phyloP scores from a whole-genome alignment of 1,284 basidiomycete species.

The Cutaneotrichosporon cyanovorans region DNA sequence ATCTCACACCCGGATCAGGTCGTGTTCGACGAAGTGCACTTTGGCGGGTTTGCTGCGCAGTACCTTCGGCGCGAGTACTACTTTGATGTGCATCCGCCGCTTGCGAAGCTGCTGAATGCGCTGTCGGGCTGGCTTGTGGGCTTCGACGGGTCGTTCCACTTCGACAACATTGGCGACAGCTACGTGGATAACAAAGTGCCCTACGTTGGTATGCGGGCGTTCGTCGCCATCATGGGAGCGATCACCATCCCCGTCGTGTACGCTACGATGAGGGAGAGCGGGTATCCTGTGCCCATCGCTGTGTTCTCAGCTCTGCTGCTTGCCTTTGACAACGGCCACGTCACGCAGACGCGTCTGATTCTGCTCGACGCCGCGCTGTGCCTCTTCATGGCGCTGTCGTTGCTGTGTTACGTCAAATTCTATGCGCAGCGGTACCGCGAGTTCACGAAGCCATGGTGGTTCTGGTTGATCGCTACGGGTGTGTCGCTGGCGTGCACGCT shows the following conservation, averaged over 20 bases:
- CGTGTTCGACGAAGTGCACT: constrained; percentile 96
- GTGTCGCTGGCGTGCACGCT: constrained; percentile 90
- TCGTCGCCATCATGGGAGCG: constrained; percentile 84
- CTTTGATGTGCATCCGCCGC: constrained; percentile 97
- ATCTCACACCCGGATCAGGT: constrained; percentile 90
- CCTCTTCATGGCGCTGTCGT: constrained; percentile 89
- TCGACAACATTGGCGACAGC: constrained; percentile 91
- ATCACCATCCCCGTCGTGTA: constrained; percentile 87
- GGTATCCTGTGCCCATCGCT: constrained; percentile 81
- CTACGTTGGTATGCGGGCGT: constrained; percentile 84
- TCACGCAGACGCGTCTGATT: constrained; percentile 91
- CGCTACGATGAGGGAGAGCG: constrained; percentile 94
- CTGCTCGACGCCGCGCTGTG: constrained; percentile 90
- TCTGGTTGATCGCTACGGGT: constrained; percentile 85
- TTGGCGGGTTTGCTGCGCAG: constrained; percentile 80
- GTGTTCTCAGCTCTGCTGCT: constrained; percentile 79
- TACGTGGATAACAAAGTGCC: constrained; percentile 69
- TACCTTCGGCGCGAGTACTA: constrained; percentile 90
- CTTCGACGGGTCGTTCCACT: constrained; percentile 87
- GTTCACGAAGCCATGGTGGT: constrained; percentile 86
- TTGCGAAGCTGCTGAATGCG: constrained; percentile 87
- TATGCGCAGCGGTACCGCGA: constrained; percentile 89
- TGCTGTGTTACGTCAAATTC: constrained; percentile 94
- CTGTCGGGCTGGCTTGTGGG: constrained; percentile 93
- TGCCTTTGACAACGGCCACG: constrained; percentile 91